Conservation (phyloP, 176 grass and related monocot species). For the Melocanna baccifera region DNA sequence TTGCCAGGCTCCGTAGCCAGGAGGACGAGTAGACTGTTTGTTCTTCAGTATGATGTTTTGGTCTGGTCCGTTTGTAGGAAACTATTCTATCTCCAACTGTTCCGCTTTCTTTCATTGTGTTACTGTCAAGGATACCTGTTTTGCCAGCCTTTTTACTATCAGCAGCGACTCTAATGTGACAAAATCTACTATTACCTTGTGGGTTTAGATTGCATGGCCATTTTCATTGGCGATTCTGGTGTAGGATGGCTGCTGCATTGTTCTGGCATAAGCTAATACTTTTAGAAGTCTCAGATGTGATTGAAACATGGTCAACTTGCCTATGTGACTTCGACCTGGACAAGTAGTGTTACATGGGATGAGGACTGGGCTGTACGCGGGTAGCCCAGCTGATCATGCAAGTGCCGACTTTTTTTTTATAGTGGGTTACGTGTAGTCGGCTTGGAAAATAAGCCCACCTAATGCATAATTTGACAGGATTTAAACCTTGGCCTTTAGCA, state of each 20-base stretch:
- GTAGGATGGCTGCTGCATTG: background rate
- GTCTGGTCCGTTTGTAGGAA: conserved; percentile 22
- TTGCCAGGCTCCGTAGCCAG: conserved; percentile 69
- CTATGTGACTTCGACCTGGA: too few relatives aligned
- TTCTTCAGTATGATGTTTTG: conserved; percentile 15
- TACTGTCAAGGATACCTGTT: conserved; percentile 1
- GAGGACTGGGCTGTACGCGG: too few relatives aligned
- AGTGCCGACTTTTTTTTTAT: too few relatives aligned
- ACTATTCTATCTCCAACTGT: background rate
- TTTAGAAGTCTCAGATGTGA: background rate
- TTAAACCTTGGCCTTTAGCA: background rate
- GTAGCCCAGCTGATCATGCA: too few relatives aligned
- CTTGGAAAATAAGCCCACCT: background rate
- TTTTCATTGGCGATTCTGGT: background rate
- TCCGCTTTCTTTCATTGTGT: background rate
- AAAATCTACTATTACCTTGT: background rate
- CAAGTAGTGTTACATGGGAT: too few relatives aligned
- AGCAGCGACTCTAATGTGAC: background rate
- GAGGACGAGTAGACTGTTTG: conserved; percentile 51
- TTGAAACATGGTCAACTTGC: too few relatives aligned
- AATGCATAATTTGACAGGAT: background rate
- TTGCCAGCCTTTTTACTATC: conserved; percentile 17
- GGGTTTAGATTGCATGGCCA: background rate
- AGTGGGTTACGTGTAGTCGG: too few relatives aligned
- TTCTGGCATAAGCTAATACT: background rate